Evolutionary conservation across 768 basidiomycete genomes (phyloP).

Genomic region (Calocybe indica): DNA sequence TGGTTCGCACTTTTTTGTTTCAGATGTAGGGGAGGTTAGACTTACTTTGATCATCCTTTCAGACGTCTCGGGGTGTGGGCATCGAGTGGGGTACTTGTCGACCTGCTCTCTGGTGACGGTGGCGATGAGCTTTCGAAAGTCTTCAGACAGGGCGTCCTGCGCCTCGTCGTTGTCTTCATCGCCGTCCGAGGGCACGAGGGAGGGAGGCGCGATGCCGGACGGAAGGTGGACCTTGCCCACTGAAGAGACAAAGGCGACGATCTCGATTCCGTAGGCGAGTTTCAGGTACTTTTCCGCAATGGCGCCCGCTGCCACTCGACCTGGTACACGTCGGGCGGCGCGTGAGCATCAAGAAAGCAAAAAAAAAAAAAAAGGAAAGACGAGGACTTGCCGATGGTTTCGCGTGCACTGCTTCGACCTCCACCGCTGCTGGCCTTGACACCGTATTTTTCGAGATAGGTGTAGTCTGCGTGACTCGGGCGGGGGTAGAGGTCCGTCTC

Average conservation of each 20-base stretch:
- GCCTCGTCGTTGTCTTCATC: conserved; percentile 54
- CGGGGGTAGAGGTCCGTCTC: conserved; percentile 98
- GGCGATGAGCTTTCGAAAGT: conserved; percentile 74
- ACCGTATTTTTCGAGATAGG: conserved; percentile 96
- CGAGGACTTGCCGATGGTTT: conserved; percentile 75
- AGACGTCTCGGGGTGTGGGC: conserved; percentile 86
- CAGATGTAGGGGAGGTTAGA: background rate
- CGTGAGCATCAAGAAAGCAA: background rate
- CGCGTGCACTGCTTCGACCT: conserved; percentile 89
- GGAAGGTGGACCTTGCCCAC: conserved; percentile 92
- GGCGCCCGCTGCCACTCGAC: conserved; percentile 95
- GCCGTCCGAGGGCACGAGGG: conserved; percentile 23
- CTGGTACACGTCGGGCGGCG: conserved; percentile 27
- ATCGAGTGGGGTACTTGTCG: conserved; percentile 81
- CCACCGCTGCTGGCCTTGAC: conserved; percentile 97
- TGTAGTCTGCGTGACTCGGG: conserved; percentile 96
- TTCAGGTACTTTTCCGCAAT: conserved; percentile 96
- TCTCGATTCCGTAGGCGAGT: conserved; percentile 82
- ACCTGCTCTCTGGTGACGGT: conserved; percentile 84
- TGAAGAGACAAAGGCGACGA: conserved; percentile 94
- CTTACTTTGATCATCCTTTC: conserved; percentile 84
- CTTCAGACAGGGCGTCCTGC: conserved; percentile 74
- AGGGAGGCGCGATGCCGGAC: conserved; percentile 35
- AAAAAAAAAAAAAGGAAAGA: background rate
- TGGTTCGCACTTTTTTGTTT: background rate